These are phyloP conservation scores for Gonapodya prolifera DNA, from an alignment of 192 early-diverging fungal species.

Conservation along the genomic window DNA sequence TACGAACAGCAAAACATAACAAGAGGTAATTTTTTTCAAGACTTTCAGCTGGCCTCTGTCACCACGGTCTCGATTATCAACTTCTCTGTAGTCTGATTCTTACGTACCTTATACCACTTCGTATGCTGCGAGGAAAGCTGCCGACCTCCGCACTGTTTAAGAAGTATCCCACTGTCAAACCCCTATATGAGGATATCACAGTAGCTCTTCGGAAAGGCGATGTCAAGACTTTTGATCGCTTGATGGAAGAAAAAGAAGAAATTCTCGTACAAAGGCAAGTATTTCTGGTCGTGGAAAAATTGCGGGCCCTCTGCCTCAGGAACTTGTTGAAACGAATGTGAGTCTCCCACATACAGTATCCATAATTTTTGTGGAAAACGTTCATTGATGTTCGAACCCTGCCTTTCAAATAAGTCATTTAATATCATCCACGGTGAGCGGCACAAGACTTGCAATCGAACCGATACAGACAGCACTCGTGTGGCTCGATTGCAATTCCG, in stretches of 20 bases:
- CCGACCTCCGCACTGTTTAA: constrained; percentile 47
- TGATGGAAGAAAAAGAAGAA: constrained; percentile 38
- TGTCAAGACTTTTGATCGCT: constrained; percentile 57
- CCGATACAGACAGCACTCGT: constrained; percentile 50
- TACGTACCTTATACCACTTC: constrained; percentile 63
- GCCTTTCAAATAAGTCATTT: constrained; percentile 15
- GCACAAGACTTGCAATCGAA: constrained; percentile 43
- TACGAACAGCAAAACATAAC: constrained; percentile 19
- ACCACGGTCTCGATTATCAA: constrained; percentile 2
- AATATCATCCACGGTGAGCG: constrained; percentile 30
- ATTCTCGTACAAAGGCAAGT: constrained; percentile 52
- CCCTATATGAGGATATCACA: constrained; percentile 51
- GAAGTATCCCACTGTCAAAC: constrained; percentile 40
- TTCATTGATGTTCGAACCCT: too few relatives aligned
- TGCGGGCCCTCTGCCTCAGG: constrained; percentile 55
- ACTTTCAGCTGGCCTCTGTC: not conserved
- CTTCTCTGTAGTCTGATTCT: constrained; percentile 62
- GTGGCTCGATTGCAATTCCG: constrained; percentile 34
- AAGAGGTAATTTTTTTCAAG: constrained; percentile 22
- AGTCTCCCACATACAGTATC: constrained; percentile 11
- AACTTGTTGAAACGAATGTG: constrained; percentile 71
- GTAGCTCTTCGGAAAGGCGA: constrained; percentile 60
- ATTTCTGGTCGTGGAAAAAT: constrained; percentile 71
- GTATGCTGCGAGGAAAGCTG: constrained; percentile 56
- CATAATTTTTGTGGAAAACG: constrained; percentile 8